Percentiles rank a stretch among this genome's conserved stretches.
Evolutionary conservation across 352 stramenopile species (phyloP).

Genomic region (Globisporangium viniferum): DNA sequence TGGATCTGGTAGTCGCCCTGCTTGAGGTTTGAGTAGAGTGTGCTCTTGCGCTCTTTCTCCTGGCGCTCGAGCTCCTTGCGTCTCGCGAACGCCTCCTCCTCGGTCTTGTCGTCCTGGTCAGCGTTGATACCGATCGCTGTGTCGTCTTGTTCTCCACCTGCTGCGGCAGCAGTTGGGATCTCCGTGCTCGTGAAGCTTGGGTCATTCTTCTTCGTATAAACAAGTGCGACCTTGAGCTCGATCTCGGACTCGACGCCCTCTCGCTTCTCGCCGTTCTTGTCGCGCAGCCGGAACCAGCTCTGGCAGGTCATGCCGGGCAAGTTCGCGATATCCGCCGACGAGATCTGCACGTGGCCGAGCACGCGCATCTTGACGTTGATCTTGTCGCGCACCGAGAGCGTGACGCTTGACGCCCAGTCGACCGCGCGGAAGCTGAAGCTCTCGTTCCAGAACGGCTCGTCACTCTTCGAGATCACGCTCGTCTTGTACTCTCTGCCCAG

Average conservation of each 20-base stretch:
- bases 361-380: slow-evolving; percentile 75
- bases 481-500: slow-evolving; percentile 69
- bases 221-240: slow-evolving; percentile 65
- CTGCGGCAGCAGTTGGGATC: slow-evolving; percentile 1
- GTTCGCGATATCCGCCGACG: slow-evolving; percentile 47
- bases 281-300: slow-evolving; percentile 51
- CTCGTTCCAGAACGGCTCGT: slow-evolving; percentile 74
- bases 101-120: slow-evolving; percentile 77
- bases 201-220: slow-evolving; percentile 69
- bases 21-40: slow-evolving; percentile 47
- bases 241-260: slow-evolving; percentile 31
- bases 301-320: slow-evolving; percentile 57
- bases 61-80: slow-evolving; percentile 42
- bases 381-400: slow-evolving; percentile 64
- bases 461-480: slow-evolving; percentile 55
- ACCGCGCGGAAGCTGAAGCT: slow-evolving; percentile 68
- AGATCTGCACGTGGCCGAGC: slow-evolving; percentile 57
- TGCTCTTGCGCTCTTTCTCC: slow-evolving; percentile 47
- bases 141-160: slow-evolving; percentile 16
- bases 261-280: slow-evolving; percentile 42
- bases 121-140: slow-evolving; percentile 31
- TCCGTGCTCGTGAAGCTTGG: slow-evolving; percentile 23
- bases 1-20: slow-evolving; percentile 84
- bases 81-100: slow-evolving; percentile 46
- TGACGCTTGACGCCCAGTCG: slow-evolving; percentile 64